Conservation (phyloP, 176 grass and related monocot genomes). For the Bothriochloa decipiens region DNA sequence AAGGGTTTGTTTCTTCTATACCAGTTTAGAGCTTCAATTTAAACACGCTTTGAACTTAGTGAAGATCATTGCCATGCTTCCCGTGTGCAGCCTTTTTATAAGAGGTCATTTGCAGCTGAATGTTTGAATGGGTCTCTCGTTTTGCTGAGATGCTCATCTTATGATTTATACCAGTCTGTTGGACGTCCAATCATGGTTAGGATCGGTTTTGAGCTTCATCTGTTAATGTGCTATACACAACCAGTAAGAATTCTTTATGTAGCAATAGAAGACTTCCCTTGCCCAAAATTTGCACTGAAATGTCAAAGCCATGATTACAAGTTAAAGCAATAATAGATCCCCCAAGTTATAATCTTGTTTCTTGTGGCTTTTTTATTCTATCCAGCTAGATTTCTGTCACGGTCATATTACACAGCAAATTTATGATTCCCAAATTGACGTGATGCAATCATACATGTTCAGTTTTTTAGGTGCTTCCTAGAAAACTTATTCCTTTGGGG, state of each 20-base stretch:
- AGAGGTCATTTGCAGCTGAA: slow-evolving; percentile 28
- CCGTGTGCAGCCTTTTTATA: slow-evolving; percentile 16
- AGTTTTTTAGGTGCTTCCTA: slow-evolving; percentile 29
- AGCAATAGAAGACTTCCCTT: slow-evolving; percentile 21
- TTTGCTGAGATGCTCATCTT: slow-evolving; percentile 3
- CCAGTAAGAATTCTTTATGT: slow-evolving; percentile 5
- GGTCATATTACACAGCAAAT: slow-evolving; percentile 39
- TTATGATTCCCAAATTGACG: slow-evolving; percentile 27
- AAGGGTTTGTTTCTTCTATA: neutral
- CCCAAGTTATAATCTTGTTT: slow-evolving; percentile 20
- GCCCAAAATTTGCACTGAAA: slow-evolving; percentile 27
- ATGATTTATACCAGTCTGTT: slow-evolving; percentile 21
- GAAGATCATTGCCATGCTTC: neutral
- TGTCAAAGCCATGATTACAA: slow-evolving; percentile 29
- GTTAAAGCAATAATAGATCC: slow-evolving; percentile 31
- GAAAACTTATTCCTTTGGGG: slow-evolving; percentile 5
- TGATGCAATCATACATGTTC: slow-evolving; percentile 30
- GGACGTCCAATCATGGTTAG: slow-evolving; percentile 20
- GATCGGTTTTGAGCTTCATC: slow-evolving; percentile 20
- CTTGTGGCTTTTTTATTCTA: slow-evolving; percentile 19
- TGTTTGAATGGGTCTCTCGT: slow-evolving; percentile 13
- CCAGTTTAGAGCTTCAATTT: slow-evolving; percentile 7
- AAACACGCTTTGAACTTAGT: neutral
- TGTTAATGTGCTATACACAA: slow-evolving; percentile 15
- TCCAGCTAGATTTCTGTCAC: slow-evolving; percentile 44